These are phyloP conservation scores for Alternaria ethzedia DNA, from an alignment of 2,329 filamentous ascomycete genomes.

Conservation along the genomic window DNA sequence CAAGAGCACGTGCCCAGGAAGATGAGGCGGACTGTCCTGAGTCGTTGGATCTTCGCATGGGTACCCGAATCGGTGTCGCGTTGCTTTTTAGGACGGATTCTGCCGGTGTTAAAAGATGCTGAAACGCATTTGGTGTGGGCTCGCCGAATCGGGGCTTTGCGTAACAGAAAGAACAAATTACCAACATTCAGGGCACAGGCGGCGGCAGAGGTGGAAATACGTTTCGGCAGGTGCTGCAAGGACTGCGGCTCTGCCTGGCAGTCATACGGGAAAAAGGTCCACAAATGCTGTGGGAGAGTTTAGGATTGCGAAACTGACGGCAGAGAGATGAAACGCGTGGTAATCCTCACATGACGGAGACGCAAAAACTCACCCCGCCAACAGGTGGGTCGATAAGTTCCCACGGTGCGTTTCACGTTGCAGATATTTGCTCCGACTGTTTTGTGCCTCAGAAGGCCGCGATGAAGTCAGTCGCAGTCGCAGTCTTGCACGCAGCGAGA, in stretches of 20 bases:
- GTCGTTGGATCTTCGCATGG: slow-evolving; percentile 22
- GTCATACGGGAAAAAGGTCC: slow-evolving; percentile 8
- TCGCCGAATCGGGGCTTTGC: slow-evolving; percentile 15
- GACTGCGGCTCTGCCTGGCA: slow-evolving; percentile 7
- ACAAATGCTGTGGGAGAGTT: slow-evolving; percentile 8
- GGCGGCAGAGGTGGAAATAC: neutral
- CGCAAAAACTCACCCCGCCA: slow-evolving; percentile 23
- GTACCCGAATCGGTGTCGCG: slow-evolving; percentile 6
- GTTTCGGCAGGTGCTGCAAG: slow-evolving; percentile 10
- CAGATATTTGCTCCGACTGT: slow-evolving; percentile 17
- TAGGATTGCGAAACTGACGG: slow-evolving; percentile 19
- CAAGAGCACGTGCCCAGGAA: slow-evolving; percentile 13
- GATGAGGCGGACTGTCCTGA: slow-evolving; percentile 5
- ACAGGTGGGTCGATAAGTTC: slow-evolving; percentile 22
- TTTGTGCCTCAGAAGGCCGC: slow-evolving; percentile 16
- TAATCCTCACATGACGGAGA: slow-evolving; percentile 20
- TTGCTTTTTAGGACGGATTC: slow-evolving; percentile 7
- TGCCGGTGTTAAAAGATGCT: slow-evolving; percentile 12
- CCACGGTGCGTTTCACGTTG: slow-evolving; percentile 24
- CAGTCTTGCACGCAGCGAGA: neutral
- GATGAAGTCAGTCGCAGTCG: slow-evolving; percentile 1
- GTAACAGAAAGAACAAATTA: neutral
- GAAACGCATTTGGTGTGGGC: slow-evolving; percentile 18
- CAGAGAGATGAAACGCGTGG: slow-evolving; percentile 20
- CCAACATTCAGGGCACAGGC: slow-evolving; percentile 5